phyloP scores from a whole-genome alignment of 2,329 filamentous ascomycete species.

The Cladosporium sp. region DNA sequence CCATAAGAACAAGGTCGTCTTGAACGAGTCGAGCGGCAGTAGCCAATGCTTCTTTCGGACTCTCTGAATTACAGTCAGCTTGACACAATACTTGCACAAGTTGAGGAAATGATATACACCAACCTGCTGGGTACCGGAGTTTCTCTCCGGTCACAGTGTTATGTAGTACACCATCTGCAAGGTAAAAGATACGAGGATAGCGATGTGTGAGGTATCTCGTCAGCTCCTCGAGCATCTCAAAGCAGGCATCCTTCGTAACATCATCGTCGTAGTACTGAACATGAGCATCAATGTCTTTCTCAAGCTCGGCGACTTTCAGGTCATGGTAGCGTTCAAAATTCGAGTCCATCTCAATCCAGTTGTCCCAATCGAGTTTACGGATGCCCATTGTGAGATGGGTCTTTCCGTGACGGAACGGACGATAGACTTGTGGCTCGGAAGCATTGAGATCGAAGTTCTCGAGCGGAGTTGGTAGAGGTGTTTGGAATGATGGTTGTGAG shows the following conservation, averaged over 20 bases:
- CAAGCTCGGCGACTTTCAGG: conserved; percentile 13
- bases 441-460: conserved; percentile 16
- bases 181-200: conserved; percentile 7
- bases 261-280: conserved; percentile 7
- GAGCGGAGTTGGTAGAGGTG: conserved; percentile 7
- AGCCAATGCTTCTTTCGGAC: conserved; percentile 9
- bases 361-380: conserved; percentile 12
- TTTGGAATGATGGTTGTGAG: conserved; percentile 4
- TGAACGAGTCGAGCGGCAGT: conserved; percentile 10
- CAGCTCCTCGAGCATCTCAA: conserved; percentile 15
- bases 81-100: background rate
- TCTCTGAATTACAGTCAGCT: conserved; percentile 1
- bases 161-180: background rate
- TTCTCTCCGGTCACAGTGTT: conserved; percentile 14
- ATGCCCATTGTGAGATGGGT: conserved; percentile 16
- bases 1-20: conserved; percentile 14
- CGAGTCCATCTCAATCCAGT: conserved; percentile 14
- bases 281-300: conserved; percentile 15
- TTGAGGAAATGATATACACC: background rate
- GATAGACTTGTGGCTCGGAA: conserved; percentile 10
- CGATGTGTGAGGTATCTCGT: conserved; percentile 12
- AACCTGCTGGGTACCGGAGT: conserved; percentile 8
- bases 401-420: conserved; percentile 14
- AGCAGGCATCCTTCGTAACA: conserved; percentile 10
- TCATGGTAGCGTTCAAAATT: conserved; percentile 13